phyloP scores from a whole-genome alignment of 176 grass and related monocot genomes.

The Pontederia paniculata region DNA sequence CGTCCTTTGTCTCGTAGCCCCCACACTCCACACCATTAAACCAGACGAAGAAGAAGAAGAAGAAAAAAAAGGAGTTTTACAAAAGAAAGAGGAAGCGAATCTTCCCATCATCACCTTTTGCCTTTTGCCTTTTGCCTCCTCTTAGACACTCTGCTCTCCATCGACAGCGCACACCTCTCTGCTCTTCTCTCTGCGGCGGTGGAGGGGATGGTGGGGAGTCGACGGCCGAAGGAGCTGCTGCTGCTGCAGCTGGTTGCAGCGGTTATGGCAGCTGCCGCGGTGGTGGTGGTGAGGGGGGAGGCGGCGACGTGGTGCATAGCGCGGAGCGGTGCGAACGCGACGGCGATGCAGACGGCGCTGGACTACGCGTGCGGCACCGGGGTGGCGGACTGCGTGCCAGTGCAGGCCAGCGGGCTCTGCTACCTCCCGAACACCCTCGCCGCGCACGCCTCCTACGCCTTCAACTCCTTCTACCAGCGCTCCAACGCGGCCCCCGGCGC shows the following conservation, averaged over 20 bases:
- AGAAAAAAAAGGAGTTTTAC: no score
- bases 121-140: no score
- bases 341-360: slow-evolving; percentile 36
- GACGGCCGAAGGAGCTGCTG: slow-evolving; percentile 4
- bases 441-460: slow-evolving; percentile 83
- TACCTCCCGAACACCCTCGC: slow-evolving; percentile 65
- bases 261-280: background rate
- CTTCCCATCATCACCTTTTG: no score
- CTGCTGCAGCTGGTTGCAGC: background rate
- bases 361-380: slow-evolving; percentile 62
- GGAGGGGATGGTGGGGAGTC: background rate
- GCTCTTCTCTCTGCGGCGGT: background rate
- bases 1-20: no score
- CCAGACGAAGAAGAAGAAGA: no score
- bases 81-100: no score
- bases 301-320: slow-evolving; percentile 53
- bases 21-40: no score
- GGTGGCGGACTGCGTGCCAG: slow-evolving; percentile 51
- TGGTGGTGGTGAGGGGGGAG: background rate
- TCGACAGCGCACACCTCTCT: no score
- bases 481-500: slow-evolving; percentile 37
- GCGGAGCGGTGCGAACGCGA: slow-evolving; percentile 22
- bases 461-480: slow-evolving; percentile 67
- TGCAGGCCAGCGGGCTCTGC: slow-evolving; percentile 48
- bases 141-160: no score